Evolutionary conservation across 1,284 basidiomycete species (phyloP), one percentile per base, ranked within the genome.

Genomic region (Ustilago tritici): DNA sequence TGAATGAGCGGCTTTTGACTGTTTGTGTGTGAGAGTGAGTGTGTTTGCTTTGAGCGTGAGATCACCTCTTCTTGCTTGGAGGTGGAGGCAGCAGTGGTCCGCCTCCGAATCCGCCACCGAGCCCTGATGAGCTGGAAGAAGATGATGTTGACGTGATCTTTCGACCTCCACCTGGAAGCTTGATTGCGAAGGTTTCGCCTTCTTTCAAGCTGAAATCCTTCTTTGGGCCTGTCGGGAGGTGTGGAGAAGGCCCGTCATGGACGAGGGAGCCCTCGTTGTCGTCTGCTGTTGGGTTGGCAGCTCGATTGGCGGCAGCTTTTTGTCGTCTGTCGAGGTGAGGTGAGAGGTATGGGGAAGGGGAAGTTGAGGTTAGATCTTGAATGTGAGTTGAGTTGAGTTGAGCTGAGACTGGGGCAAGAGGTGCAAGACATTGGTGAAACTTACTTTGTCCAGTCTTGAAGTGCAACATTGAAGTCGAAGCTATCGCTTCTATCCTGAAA

Each of bases 131-230:
- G 7, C 63, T 63, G 57, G 53, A 38, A 0, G 68, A 65, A 11
- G 61, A 52, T n/a, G 70, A 60, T 12, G 46, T 32, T 41, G 67
- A 70, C 28, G 64, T 65, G 64, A 78, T 79, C 56, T 75, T 78
- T 35, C 75, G 56, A 10, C 65, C 74, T 3, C 64, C 61, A 40
- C 78, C 77, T 3, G 82, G 82, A 15, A 83, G 65, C 54, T 81
- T 81, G 69, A 84, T 78, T 36, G 70, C 92, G 86, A 99, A 95
- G 0, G 95, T 98, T 85, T 99, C 93, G 15, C 97, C 97, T 82
- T 95, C 94, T 85, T 98, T 98, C 79, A 99, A 88, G 40, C 92
- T 93, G 86, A 97, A 98, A 84, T 99, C 96, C 88, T 95, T 94
- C 2, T 93, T 94, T 2, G 92, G 93, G 3, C 89, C 84, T 3